These are phyloP conservation scores for Thamnidium elegans DNA, from an alignment of 192 early-diverging fungal species.

Conservation along the genomic window DNA sequence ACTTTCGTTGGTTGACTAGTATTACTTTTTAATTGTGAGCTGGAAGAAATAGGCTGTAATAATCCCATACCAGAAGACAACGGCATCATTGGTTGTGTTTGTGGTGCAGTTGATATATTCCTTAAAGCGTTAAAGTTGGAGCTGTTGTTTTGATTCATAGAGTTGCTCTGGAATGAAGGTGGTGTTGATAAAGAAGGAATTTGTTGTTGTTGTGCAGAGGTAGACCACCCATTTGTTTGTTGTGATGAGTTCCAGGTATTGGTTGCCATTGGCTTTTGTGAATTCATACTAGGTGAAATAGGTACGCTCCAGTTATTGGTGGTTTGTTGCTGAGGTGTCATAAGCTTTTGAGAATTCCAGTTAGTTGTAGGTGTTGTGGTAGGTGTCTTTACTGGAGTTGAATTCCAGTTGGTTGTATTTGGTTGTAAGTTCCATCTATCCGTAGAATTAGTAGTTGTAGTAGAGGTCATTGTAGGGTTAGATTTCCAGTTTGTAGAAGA, in stretches of 20 bases:
- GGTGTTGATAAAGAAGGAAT: background rate
- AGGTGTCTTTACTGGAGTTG: background rate
- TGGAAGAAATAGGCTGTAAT: slow-evolving; percentile 11
- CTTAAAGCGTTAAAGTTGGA: slow-evolving; percentile 4
- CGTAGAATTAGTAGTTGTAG: too few relatives aligned
- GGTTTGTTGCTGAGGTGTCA: background rate
- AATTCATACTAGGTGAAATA: background rate
- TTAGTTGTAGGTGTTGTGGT: background rate
- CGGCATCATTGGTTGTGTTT: slow-evolving; percentile 5
- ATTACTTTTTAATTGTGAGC: background rate
- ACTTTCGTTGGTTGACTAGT: background rate
- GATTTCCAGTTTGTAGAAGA: too few relatives aligned
- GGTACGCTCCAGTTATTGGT: background rate
- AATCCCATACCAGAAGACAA: slow-evolving; percentile 12
- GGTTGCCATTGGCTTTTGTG: background rate
- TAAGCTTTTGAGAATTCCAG: background rate
- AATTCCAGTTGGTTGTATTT: background rate
- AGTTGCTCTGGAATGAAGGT: background rate
- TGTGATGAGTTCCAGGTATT: background rate
- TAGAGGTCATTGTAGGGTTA: too few relatives aligned
- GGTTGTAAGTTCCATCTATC: too few relatives aligned
- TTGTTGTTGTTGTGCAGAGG: slow-evolving; percentile 7
- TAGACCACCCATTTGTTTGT: background rate
- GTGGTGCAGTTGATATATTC: background rate
- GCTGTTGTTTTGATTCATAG: background rate